These are phyloP conservation scores for Erigeron canadensis DNA, from an alignment of 129 eudicot genomes.

Conservation along the genomic window DNA sequence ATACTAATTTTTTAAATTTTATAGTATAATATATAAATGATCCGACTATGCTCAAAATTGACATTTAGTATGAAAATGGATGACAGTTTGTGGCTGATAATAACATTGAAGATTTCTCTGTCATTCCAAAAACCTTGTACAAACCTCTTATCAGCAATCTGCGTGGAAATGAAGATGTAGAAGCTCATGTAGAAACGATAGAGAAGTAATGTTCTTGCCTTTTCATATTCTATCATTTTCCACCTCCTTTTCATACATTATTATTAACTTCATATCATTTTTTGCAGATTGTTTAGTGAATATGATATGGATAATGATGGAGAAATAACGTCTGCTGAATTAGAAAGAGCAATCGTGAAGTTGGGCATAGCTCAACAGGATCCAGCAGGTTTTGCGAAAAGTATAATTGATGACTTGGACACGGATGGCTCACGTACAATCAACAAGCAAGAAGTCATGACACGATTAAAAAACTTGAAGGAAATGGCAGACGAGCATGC, in stretches of 20 bases:
- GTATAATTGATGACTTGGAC: background rate
- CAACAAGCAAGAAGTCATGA: background rate
- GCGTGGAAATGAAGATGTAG: background rate
- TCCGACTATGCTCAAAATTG: no score
- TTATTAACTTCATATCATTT: background rate
- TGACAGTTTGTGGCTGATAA: background rate
- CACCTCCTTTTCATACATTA: background rate
- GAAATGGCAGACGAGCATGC: background rate
- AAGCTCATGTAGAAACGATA: background rate
- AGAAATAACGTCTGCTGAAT: background rate
- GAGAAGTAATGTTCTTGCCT: background rate
- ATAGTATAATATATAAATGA: no score
- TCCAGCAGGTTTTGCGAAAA: background rate
- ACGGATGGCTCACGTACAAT: background rate
- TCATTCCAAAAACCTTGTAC: background rate
- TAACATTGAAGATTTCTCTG: background rate
- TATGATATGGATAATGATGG: background rate
- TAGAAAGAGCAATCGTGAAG: background rate
- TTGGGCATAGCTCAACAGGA: background rate
- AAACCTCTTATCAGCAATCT: background rate
- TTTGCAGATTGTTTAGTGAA: background rate
- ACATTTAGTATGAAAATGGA: background rate
- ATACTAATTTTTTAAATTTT: no score
- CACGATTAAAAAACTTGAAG: background rate
- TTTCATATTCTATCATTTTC: background rate